These are phyloP conservation scores for Wolfiporia cocos DNA, from an alignment of 1,284 basidiomycete species.

Conservation along the genomic window DNA sequence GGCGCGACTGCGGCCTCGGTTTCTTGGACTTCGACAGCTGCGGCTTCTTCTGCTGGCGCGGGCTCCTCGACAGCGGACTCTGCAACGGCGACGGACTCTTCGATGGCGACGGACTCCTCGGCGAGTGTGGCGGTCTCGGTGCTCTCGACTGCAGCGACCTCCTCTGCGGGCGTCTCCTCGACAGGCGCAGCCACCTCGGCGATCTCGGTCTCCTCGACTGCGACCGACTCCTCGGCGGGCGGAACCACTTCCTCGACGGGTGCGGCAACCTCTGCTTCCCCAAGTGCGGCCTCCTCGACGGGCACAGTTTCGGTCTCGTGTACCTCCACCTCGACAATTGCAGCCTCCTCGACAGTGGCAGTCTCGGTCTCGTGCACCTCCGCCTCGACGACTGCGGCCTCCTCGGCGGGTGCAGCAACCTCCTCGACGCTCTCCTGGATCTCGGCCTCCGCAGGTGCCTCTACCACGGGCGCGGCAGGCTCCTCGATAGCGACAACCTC, in stretches of 20 bases:
- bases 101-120: neutral
- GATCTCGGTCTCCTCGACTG: conserved; percentile 4
- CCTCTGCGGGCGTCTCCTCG: conserved; percentile 4
- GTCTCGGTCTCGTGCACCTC: neutral
- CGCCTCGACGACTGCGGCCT: neutral
- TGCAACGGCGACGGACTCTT: neutral
- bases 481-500: too few relatives aligned
- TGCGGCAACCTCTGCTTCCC: neutral
- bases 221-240: neutral
- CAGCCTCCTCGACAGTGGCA: conserved; percentile 1
- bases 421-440: conserved; percentile 1
- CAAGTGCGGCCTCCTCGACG: neutral
- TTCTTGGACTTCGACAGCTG: conserved; percentile 1
- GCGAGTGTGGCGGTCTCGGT: neutral
- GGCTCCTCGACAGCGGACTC: conserved; percentile 1
- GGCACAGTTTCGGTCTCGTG: too few relatives aligned
- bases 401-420: neutral
- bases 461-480: neutral
- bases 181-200: neutral
- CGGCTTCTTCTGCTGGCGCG: neutral
- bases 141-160: neutral
- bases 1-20: neutral
- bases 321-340: neutral
- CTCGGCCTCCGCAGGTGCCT: conserved; percentile 1
- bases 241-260: neutral